phyloP scores from a whole-genome alignment of 2,329 filamentous ascomycete genomes.

The Xylariaceae sp. region DNA sequence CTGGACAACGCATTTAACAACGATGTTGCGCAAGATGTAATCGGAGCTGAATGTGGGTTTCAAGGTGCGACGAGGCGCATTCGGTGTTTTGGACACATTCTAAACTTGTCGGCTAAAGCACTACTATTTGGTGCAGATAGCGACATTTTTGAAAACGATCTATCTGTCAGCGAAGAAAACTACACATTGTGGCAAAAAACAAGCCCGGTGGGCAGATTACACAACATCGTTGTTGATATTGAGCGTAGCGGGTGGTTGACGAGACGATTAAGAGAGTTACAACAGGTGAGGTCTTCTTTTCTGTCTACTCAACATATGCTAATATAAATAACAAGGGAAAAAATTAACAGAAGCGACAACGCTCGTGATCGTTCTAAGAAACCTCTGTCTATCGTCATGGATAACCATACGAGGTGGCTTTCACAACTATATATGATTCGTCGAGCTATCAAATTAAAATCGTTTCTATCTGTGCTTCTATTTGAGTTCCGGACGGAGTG shows the following conservation, averaged over 20 bases:
- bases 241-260: not conserved
- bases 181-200: not conserved
- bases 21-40: not conserved
- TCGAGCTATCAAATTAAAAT: not conserved
- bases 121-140: not conserved
- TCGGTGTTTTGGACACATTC: not conserved
- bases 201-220: not conserved
- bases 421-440: conserved; percentile 1
- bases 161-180: not conserved
- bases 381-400: not conserved
- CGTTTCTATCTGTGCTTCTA: not conserved
- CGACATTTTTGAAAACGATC: not conserved
- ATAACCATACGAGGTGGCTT: conserved; percentile 1
- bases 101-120: not conserved
- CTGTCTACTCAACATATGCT: too few species aligned
- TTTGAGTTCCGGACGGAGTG: not conserved
- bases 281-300: not conserved
- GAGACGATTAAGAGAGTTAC: not conserved
- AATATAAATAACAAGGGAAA: not conserved
- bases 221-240: not conserved
- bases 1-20: not conserved
- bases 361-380: not conserved
- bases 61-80: not conserved
- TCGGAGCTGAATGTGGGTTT: not conserved
- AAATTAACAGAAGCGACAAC: not conserved